Evolutionary conservation across 257 asterid genomes (phyloP).

Genomic region (Phtheirospermum japonicum): DNA sequence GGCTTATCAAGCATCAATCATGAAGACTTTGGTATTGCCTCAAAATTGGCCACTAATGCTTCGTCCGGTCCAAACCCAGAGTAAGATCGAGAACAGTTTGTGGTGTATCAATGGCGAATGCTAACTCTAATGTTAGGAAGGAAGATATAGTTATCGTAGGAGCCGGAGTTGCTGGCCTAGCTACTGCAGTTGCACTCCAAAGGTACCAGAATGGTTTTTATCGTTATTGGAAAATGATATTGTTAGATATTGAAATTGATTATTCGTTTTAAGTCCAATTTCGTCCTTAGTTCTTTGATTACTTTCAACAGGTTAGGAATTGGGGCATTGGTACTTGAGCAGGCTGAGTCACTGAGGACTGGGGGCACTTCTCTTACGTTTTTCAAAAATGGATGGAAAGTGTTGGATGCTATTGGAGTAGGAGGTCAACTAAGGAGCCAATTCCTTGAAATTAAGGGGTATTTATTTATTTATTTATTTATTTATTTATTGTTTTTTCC

Average conservation of each 20-base stretch:
- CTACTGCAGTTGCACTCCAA: slow-evolving; percentile 76
- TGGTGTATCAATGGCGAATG: slow-evolving; percentile 18
- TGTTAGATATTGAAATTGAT: background rate
- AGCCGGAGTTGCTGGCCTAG: slow-evolving; percentile 92
- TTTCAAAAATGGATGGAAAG: slow-evolving; percentile 87
- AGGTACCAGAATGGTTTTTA: slow-evolving; percentile 32
- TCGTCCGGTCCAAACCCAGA: slow-evolving; percentile 20
- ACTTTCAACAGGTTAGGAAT: slow-evolving; percentile 56
- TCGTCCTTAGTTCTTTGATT: no score
- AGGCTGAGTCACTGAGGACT: slow-evolving; percentile 64
- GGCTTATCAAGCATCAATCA: background rate
- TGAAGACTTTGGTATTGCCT: slow-evolving; percentile 32
- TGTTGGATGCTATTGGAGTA: slow-evolving; percentile 80
- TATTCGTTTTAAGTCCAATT: background rate
- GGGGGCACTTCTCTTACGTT: slow-evolving; percentile 82
- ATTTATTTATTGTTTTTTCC: background rate
- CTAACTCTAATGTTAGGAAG: slow-evolving; percentile 27
- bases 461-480: background rate
- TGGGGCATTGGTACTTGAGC: slow-evolving; percentile 69
- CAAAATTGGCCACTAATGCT: slow-evolving; percentile 23
- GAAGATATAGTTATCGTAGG: slow-evolving; percentile 79
- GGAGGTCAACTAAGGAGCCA: slow-evolving; percentile 64
- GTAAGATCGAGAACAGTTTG: slow-evolving; percentile 28
- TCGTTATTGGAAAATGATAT: background rate
- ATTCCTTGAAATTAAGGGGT: slow-evolving; percentile 85